Evolutionary conservation across 352 stramenopile species (phyloP).

Genomic region (Phytophthora lateralis): DNA sequence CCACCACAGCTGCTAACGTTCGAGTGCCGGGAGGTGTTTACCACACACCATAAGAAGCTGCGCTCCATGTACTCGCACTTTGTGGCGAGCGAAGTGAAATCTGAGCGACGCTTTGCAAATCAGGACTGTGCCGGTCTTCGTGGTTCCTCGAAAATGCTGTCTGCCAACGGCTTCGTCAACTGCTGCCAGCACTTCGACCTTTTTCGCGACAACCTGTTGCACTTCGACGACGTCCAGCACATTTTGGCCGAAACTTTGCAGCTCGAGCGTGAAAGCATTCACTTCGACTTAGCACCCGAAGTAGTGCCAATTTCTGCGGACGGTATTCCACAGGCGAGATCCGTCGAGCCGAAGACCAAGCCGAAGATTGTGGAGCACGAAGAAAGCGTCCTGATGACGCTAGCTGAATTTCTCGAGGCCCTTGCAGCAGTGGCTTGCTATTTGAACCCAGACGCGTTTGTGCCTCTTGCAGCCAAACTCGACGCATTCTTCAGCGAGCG

Average conservation of each 20-base stretch:
- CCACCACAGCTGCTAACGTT: conserved; percentile 47
- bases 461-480: conserved; percentile 60
- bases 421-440: conserved; percentile 66
- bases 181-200: conserved; percentile 60
- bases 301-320: not conserved
- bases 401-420: conserved; percentile 64
- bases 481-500: conserved; percentile 61
- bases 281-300: conserved; percentile 27
- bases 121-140: conserved; percentile 15
- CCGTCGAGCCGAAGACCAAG: conserved; percentile 5
- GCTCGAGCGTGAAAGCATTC: conserved; percentile 63
- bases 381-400: conserved; percentile 52
- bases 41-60: conserved; percentile 53
- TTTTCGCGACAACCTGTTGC: conserved; percentile 61
- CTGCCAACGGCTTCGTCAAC: conserved; percentile 48
- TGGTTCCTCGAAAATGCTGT: conserved; percentile 45
- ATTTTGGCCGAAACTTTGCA: conserved; percentile 64
- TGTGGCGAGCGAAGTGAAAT: conserved; percentile 21
- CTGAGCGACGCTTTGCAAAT: conserved; percentile 1
- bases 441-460: conserved; percentile 61
- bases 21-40: conserved; percentile 61
- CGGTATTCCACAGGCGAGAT: not conserved
- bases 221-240: conserved; percentile 68
- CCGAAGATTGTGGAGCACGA: conserved; percentile 11
- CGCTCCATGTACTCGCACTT: conserved; percentile 53